Conservation (phyloP, 495 filamentous ascomycete species). For the Penicillium atrosanguineum region DNA sequence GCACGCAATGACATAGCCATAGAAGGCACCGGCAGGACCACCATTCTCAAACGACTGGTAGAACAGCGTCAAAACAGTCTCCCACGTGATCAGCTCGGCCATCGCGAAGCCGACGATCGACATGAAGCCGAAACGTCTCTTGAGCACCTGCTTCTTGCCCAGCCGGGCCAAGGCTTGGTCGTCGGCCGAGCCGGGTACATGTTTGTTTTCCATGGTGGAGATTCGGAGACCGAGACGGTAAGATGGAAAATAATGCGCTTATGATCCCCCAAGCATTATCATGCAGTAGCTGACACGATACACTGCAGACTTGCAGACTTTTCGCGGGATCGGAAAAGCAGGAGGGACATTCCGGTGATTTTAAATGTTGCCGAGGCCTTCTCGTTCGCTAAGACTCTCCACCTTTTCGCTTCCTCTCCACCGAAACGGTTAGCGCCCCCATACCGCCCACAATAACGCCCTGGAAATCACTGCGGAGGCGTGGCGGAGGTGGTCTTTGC, state of each 20-base stretch:
- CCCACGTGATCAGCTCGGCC: slow-evolving; percentile 38
- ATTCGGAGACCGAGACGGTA: background rate
- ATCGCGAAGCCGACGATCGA: slow-evolving; percentile 40
- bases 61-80: slow-evolving; percentile 32
- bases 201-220: slow-evolving; percentile 8
- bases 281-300: background rate
- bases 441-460: background rate
- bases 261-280: background rate
- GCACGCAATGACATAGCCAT: slow-evolving; percentile 49
- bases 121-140: slow-evolving; percentile 36
- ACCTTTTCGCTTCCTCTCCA: slow-evolving; percentile 3
- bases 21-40: slow-evolving; percentile 47
- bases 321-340: background rate
- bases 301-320: background rate
- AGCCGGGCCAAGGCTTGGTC: slow-evolving; percentile 30
- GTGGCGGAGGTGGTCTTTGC: slow-evolving; percentile 1
- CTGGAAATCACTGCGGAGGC: slow-evolving; percentile 4
- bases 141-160: slow-evolving; percentile 40
- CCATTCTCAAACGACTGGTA: slow-evolving; percentile 33
- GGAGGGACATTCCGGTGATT: background rate
- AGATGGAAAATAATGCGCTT: background rate
- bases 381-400: slow-evolving; percentile 13
- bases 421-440: background rate
- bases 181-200: slow-evolving; percentile 13
- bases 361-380: slow-evolving; percentile 7